Percentiles rank a stretch among this genome's conserved stretches.
phyloP scores from a whole-genome alignment of 2,329 filamentous ascomycete species.

The Pyrenophora seminiperda region DNA sequence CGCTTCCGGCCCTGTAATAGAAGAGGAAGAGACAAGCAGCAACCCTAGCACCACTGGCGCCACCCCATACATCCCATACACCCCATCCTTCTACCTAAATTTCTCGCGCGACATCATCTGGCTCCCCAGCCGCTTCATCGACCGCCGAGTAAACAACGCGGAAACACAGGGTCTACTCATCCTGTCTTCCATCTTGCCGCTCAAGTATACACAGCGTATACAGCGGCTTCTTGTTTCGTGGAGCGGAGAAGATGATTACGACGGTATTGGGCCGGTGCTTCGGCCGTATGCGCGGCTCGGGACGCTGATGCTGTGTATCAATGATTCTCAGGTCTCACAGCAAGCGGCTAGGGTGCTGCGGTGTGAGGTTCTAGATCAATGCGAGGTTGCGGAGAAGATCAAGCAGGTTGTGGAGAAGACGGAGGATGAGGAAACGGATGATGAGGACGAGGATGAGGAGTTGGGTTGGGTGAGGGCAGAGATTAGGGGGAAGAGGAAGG shows the following conservation, averaged over 20 bases:
- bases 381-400: not conserved
- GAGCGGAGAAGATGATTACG: conserved; percentile 6
- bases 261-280: conserved; percentile 6
- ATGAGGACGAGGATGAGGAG: conserved; percentile 15
- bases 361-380: not conserved
- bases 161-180: conserved; percentile 16
- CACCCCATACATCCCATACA: no score
- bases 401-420: conserved; percentile 1
- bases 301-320: conserved; percentile 18
- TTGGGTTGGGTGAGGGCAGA: not conserved
- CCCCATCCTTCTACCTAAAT: conserved; percentile 16
- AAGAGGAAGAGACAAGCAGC: no score
- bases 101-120: conserved; percentile 17
- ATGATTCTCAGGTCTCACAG: conserved; percentile 10
- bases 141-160: not conserved
- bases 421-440: conserved; percentile 18
- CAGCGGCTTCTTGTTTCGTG: conserved; percentile 13
- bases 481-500: conserved; percentile 4
- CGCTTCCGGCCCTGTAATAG: not conserved
- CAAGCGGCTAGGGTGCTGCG: not conserved
- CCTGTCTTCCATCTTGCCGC: not conserved
- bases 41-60: no score
- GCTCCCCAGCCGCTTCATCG: conserved; percentile 19
- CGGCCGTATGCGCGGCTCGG: conserved; percentile 8
- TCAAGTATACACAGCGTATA: not conserved